phyloP scores from a whole-genome alignment of 1,284 basidiomycete genomes.

The Ustilago vetiveriae region DNA sequence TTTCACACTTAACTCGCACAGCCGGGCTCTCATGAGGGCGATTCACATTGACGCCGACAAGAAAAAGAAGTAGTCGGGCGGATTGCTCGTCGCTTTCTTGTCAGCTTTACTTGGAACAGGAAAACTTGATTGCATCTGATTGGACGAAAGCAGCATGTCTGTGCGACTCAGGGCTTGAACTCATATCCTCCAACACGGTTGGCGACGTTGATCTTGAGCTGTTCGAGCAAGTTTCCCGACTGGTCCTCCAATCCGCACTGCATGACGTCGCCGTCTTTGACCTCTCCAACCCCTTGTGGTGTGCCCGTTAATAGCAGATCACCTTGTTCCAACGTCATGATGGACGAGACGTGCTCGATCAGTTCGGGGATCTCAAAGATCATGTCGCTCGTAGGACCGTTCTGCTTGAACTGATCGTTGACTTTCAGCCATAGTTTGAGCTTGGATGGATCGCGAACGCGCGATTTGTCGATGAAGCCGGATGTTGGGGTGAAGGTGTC shows the following conservation, averaged over 20 bases:
- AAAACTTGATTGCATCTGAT: too few relatives aligned
- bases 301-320: constrained; percentile 66
- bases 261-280: constrained; percentile 81
- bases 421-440: constrained; percentile 83
- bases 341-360: constrained; percentile 88
- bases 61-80: constrained; percentile 18
- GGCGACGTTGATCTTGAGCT: constrained; percentile 76
- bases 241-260: constrained; percentile 77
- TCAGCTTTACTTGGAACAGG: too few relatives aligned
- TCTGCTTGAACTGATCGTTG: constrained; percentile 83
- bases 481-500: constrained; percentile 85
- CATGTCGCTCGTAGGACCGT: constrained; percentile 88
- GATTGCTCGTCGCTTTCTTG: too few relatives aligned
- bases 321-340: constrained; percentile 90
- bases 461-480: constrained; percentile 80
- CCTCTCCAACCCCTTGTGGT: constrained; percentile 85
- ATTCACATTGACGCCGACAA: constrained; percentile 19
- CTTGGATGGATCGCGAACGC: constrained; percentile 78
- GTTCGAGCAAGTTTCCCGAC: constrained; percentile 73
- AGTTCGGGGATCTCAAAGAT: constrained; percentile 90
- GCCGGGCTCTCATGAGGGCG: constrained; percentile 18
- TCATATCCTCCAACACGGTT: constrained; percentile 77
- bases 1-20: constrained; percentile 46
- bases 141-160: too few relatives aligned
- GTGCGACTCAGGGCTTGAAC: constrained; percentile 68